Evolutionary conservation across 306 rosid species (phyloP), one percentile per base, ranked within the genome.

Genomic region (Fragaria ananassa): DNA sequence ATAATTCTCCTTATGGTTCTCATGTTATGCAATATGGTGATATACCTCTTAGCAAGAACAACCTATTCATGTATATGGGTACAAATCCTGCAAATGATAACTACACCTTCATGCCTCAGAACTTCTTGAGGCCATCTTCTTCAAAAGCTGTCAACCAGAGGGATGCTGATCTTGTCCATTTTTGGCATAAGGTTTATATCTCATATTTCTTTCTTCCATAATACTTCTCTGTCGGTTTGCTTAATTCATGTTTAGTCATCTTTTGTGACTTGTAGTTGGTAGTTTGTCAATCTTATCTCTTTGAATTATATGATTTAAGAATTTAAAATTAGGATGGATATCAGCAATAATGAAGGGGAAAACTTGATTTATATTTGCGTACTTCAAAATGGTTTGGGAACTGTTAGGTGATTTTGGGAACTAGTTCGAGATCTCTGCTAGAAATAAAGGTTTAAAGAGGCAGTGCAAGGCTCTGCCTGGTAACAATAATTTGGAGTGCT

Each of bases 1-100:
- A 78, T 13, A 88, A 92, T 85, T 21, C 65, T 37, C 87, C 9
- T 75, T 83, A 82, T 81, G 93, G 99, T 18, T 96, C 99, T 74
- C 99, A 92, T 76, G 99, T 96, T 85, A 92, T 96, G 98, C 96
- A 92, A 83, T 96, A 90, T 74, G 99, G 99, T 76, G 93, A 91
- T 66, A 27, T 83, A 46, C 80, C 39, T 68, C 74, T 92, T 29
- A 87, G 83, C 89, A 74, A 68, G 78, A 50, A 89, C 23, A 1
- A 47, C 78, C 87, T 96, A 29, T 83, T 82, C 72, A 4, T 51
- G 41, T 96, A 90, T 81, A 47, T 96, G 80, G 99, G 99, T 51
- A 88, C 99, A 70, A 80, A 96, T 83, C 99, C 99, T 76, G 98
- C 89, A 25, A 96, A 96, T 81, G 99, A 96, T 2, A 92, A 96